Evolutionary conservation across 257 asterid genomes (phyloP).

Genomic region (Salvia splendens): DNA sequence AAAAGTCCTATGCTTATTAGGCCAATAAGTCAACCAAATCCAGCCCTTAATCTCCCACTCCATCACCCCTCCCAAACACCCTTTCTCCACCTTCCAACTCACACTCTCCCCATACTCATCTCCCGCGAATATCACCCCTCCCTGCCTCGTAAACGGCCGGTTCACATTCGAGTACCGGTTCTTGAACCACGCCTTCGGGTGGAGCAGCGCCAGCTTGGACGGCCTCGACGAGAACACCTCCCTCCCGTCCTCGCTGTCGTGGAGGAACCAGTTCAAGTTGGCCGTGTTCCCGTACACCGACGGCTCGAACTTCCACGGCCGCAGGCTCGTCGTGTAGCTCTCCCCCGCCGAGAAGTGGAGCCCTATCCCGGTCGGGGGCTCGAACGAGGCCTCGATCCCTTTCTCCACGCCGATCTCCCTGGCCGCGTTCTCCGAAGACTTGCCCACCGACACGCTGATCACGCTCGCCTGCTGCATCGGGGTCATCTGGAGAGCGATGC

Average conservation of each 20-base stretch:
- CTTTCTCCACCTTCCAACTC: constrained; percentile 74
- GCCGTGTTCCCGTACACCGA: constrained; percentile 62
- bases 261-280: constrained; percentile 72
- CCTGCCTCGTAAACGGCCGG: constrained; percentile 75
- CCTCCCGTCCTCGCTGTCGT: constrained; percentile 67
- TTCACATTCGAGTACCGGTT: constrained; percentile 64
- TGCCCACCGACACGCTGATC: constrained; percentile 65
- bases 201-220: constrained; percentile 60
- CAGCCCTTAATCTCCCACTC: constrained; percentile 87
- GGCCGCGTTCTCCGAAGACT: constrained; percentile 69
- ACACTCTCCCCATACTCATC: constrained; percentile 87
- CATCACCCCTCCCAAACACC: constrained; percentile 56
- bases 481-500: constrained; percentile 64
- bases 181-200: constrained; percentile 82
- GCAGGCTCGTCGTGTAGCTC: constrained; percentile 52
- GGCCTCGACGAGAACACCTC: constrained; percentile 88
- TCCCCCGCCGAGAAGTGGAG: constrained; percentile 66
- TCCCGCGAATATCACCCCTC: constrained; percentile 83
- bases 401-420: constrained; percentile 60
- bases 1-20: constrained; percentile 64
- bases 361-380: constrained; percentile 60
- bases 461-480: constrained; percentile 62
- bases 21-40: constrained; percentile 94
- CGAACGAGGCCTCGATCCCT: constrained; percentile 64
- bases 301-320: constrained; percentile 92